phyloP scores from a whole-genome alignment of 257 asterid genomes.

The Fraxinus cuspidata region DNA sequence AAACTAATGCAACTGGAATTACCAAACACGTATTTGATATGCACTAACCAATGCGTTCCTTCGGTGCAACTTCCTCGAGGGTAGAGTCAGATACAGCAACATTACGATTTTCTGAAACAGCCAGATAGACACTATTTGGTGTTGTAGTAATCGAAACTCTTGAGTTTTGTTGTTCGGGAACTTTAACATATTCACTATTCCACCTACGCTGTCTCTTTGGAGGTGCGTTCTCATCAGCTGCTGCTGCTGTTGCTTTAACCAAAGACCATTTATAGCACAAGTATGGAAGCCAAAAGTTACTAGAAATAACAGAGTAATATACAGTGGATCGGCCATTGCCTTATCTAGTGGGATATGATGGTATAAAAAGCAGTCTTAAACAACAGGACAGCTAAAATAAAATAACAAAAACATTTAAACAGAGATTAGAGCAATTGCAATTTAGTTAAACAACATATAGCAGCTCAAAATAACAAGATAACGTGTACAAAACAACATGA shows the following conservation, averaged over 20 bases:
- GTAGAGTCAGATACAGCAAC: slow-evolving; percentile 12
- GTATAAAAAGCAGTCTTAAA: not conserved
- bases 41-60: slow-evolving; percentile 38
- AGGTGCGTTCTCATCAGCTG: slow-evolving; percentile 32
- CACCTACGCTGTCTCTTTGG: slow-evolving; percentile 43
- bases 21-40: not conserved
- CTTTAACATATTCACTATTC: slow-evolving; percentile 29
- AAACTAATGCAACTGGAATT: slow-evolving; percentile 1
- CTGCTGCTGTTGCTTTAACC: slow-evolving; percentile 25
- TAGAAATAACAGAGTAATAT: not conserved
- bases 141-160: slow-evolving; percentile 13
- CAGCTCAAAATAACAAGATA: not conserved
- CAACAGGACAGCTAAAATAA: not conserved
- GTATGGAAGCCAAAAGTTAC: slow-evolving; percentile 1
- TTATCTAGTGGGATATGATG: not conserved
- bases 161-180: slow-evolving; percentile 28
- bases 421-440: not conserved
- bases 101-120: slow-evolving; percentile 12
- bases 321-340: not conserved
- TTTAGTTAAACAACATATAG: not conserved
- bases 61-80: slow-evolving; percentile 22
- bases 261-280: slow-evolving; percentile 2
- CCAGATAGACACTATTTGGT: slow-evolving; percentile 1
- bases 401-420: not conserved
- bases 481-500: not conserved